Conservation (phyloP, 2,329 filamentous ascomycete species). For the Coniochaeta pulveracea region DNA sequence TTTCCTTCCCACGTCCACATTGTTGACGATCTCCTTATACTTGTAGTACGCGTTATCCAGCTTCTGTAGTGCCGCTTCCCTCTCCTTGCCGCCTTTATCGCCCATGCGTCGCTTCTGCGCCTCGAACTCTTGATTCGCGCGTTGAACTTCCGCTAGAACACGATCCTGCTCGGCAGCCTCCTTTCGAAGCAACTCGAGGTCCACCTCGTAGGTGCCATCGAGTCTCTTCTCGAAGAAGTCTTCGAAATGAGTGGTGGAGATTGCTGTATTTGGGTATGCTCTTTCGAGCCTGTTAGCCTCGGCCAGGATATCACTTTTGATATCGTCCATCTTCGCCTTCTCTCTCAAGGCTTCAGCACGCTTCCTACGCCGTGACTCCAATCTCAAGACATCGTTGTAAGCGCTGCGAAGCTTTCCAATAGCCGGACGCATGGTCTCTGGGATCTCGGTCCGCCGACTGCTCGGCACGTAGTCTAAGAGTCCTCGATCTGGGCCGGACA, state of each 20-base stretch:
- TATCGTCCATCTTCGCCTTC: conserved; percentile 77
- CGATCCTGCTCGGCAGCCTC: conserved; percentile 70
- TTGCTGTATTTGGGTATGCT: conserved; percentile 70
- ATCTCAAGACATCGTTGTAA: conserved; percentile 73
- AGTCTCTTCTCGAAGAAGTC: conserved; percentile 78
- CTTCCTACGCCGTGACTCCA: conserved; percentile 70
- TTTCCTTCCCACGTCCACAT: conserved; percentile 81
- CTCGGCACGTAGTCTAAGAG: conserved; percentile 85
- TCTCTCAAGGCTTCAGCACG: conserved; percentile 70
- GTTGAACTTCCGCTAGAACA: conserved; percentile 55
- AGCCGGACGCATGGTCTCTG: conserved; percentile 68
- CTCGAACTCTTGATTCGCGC: conserved; percentile 70
- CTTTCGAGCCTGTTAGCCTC: conserved; percentile 81
- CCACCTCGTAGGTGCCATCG: conserved; percentile 63
- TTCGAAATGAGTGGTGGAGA: conserved; percentile 86
- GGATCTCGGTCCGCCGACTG: conserved; percentile 67
- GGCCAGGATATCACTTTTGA: conserved; percentile 70
- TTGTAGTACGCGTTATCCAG: conserved; percentile 88
- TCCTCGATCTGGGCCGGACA: conserved; percentile 69
- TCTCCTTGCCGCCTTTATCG: conserved; percentile 52
- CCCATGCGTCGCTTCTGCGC: conserved; percentile 56
- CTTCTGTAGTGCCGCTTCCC: conserved; percentile 76
- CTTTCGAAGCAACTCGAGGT: conserved; percentile 57
- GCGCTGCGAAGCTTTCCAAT: conserved; percentile 65
- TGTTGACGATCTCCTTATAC: conserved; percentile 91